Percentiles rank a stretch among this genome's conserved stretches.
Conservation (phyloP, 2,329 filamentous ascomycete genomes). For the Trichoderma cornu-damae region DNA sequence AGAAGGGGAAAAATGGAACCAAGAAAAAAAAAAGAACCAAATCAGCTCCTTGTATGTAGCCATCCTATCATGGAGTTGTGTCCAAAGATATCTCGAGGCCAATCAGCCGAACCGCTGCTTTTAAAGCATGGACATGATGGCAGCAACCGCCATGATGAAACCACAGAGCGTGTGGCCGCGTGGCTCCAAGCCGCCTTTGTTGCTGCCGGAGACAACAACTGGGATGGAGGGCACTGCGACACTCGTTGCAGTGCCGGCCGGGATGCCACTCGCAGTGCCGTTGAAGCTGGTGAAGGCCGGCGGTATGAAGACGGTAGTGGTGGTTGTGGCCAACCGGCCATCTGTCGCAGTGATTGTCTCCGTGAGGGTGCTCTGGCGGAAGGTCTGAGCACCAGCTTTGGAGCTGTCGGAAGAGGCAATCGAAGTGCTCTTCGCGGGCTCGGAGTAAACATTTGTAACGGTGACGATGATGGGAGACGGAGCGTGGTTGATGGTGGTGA, state of each 20-base stretch:
- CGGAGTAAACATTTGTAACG: conserved; percentile 20
- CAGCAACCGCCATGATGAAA: conserved; percentile 35
- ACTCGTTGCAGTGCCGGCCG: conserved; percentile 27
- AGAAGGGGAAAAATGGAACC: too few species aligned
- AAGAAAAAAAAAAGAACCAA: neutral
- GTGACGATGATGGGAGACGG: conserved; percentile 26
- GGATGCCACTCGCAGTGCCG: conserved; percentile 24
- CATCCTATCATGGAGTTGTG: neutral
- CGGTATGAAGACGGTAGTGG: conserved; percentile 32
- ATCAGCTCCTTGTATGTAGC: neutral
- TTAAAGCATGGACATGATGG: conserved; percentile 33
- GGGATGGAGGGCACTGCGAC: conserved; percentile 23
- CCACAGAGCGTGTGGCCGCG: conserved; percentile 32
- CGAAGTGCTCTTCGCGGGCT: neutral
- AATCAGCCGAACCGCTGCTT: conserved; percentile 11
- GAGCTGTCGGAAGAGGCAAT: conserved; percentile 24
- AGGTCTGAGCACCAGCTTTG: conserved; percentile 22
- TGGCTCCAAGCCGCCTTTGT: conserved; percentile 32
- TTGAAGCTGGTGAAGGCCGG: conserved; percentile 29
- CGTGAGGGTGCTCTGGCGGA: conserved; percentile 28
- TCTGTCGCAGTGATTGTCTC: conserved; percentile 31
- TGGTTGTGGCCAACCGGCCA: conserved; percentile 27
- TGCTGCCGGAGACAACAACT: conserved; percentile 30
- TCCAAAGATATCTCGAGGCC: neutral
- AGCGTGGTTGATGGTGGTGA: conserved; percentile 24